phyloP scores from a whole-genome alignment of 768 basidiomycete genomes.

The Amanita rubescens region DNA sequence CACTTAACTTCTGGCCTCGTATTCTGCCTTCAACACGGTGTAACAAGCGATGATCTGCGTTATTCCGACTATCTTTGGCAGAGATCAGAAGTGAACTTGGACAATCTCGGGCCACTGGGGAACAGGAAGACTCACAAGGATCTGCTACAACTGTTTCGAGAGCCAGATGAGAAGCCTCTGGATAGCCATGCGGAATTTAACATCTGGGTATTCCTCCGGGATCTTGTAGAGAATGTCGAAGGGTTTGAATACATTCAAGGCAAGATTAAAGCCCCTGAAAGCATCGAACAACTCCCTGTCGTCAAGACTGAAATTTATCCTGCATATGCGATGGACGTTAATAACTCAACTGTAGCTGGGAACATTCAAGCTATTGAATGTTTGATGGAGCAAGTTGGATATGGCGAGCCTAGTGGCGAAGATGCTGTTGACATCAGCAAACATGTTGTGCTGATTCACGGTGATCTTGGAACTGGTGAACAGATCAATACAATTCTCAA shows the following conservation, averaged over 20 bases:
- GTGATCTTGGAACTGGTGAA: background rate
- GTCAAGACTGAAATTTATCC: conserved; percentile 10
- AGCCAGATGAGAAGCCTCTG: background rate
- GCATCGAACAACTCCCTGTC: conserved; percentile 13
- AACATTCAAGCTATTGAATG: conserved; percentile 9
- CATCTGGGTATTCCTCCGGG: conserved; percentile 1
- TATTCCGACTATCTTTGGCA: conserved; percentile 17
- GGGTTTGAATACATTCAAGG: background rate
- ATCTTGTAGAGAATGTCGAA: conserved; percentile 1
- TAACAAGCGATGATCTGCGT: conserved; percentile 12
- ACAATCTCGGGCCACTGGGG: background rate
- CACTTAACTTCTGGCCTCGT: conserved; percentile 19
- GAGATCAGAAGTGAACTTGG: conserved; percentile 9
- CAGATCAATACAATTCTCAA: conserved; percentile 10
- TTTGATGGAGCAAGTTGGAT: background rate
- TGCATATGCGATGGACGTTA: background rate
- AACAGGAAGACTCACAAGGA: conserved; percentile 6
- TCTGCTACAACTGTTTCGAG: background rate
- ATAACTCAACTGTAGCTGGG: conserved; percentile 10
- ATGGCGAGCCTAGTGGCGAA: background rate
- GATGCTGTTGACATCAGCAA: conserved; percentile 5
- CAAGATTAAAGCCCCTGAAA: conserved; percentile 5
- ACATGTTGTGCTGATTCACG: background rate
- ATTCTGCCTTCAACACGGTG: conserved; percentile 16
- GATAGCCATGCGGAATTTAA: background rate